A percentile compares a stretch with the other conserved stretches of the same genome.
Evolutionary conservation across 177 flowering plant species (phyloP).

Genomic region (Vitis hybrid): DNA sequence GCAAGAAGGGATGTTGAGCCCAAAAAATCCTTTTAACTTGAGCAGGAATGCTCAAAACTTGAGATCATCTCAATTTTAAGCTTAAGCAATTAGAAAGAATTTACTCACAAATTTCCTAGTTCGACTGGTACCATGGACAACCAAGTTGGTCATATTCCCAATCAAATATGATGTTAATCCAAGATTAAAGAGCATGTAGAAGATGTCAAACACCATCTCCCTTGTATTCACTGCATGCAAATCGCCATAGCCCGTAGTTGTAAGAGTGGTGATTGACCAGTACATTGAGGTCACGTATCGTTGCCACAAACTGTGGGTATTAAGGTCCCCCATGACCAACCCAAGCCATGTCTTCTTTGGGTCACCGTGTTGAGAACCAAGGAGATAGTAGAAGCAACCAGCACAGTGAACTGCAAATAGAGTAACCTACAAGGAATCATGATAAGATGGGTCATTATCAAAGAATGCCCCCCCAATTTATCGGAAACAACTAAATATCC

Average conservation of each 20-base stretch:
- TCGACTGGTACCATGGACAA: conserved; percentile 60
- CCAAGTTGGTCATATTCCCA: conserved; percentile 76
- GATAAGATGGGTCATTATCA: neutral
- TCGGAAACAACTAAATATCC: neutral
- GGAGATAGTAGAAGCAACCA: conserved; percentile 50
- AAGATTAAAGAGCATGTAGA: conserved; percentile 60
- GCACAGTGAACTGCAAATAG: conserved; percentile 64
- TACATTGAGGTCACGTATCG: conserved; percentile 58
- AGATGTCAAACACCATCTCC: conserved; percentile 56
- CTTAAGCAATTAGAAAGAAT: neutral
- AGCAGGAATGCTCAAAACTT: too few relatives aligned
- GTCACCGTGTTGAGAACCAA: conserved; percentile 42
- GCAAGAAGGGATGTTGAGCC: too few relatives aligned
- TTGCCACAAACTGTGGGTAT: conserved; percentile 15
- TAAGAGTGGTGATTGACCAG: conserved; percentile 68
- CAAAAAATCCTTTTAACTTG: too few relatives aligned
- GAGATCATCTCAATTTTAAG: neutral
- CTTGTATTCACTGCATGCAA: conserved; percentile 57
- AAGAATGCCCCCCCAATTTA: neutral
- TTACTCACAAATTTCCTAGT: conserved; percentile 66
- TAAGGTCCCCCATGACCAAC: conserved; percentile 24
- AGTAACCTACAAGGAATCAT: conserved; percentile 56
- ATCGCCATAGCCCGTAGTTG: conserved; percentile 75
- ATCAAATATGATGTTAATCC: conserved; percentile 59
- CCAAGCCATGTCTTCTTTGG: conserved; percentile 63